Base-by-base conservation (phyloP, 169 alveolate species). In the Cryptosporidium ubiquitum region DNA sequence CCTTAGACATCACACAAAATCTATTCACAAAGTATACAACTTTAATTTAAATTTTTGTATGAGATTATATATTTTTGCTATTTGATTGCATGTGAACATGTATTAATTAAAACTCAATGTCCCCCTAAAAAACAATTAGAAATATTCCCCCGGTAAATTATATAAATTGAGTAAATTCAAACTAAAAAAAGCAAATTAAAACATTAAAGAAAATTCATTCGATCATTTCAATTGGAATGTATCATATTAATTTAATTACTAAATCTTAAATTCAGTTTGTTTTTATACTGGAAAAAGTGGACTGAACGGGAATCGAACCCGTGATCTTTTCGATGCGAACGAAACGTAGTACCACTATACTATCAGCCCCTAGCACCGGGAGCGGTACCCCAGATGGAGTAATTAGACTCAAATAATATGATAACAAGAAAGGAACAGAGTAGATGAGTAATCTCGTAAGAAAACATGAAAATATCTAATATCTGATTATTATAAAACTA, bases 231-330 rank as follows among this genome's bases (percentile, higher is more conserved):
- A 47, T 12, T 47, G 55, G 16, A 47, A 47, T 9, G 4, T 14
- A 47, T 47, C 20, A 0, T 1, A 47, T 14, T 47, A 5, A 47
- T 3, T 14, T 14, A 14, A 47, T 9, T 40, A 47, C 20, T 47
- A 47, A 0, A 2, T 44, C 5, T 47, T 47, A 14, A 47, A 47
- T 14, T 47, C 16, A 47, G n/a, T n/a, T 47, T 14, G 16, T 16
- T 14, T 47, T 47, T 20, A 60, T 10, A 44, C 33, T 14, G 10
- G 20, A 64, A 79, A 79, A 35, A 37, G 33, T 79, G 89, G 89
- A 79, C 89, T 61, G 89, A 79, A 79, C 89, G 79, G 89, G 89
- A 79, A 79, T 79, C 89, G 89, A 79, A 79, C 89, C 89, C 89
- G 89, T 58, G 89, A 58, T 79, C 89, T 79, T 79, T 79, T 79